These are phyloP conservation scores for Pseudocercospora fuligena DNA, from an alignment of 2,329 filamentous ascomycete species.

Conservation along the genomic window DNA sequence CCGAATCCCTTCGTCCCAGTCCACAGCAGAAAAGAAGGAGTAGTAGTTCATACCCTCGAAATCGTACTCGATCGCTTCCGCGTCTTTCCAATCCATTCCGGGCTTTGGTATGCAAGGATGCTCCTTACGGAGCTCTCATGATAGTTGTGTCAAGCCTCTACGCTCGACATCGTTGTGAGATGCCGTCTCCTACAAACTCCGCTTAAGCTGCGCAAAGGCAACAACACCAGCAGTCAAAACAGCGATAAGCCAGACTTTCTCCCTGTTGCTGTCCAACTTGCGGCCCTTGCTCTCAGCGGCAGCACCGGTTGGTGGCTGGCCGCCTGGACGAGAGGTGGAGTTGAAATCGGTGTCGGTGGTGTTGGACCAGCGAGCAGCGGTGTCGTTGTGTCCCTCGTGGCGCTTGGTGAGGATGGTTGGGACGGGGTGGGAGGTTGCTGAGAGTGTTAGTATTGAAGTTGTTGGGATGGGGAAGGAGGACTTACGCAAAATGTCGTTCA, in stretches of 20 bases:
- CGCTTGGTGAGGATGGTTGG: not conserved
- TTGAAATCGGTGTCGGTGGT: not conserved
- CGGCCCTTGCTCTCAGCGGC: slow-evolving; percentile 5
- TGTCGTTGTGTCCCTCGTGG: not conserved
- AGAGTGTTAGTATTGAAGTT: not conserved
- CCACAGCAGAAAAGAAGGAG: not conserved
- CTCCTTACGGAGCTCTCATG: not conserved
- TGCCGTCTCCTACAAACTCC: not conserved
- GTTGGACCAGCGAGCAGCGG: slow-evolving; percentile 1
- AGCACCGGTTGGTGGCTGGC: not conserved
- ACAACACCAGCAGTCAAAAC: not conserved
- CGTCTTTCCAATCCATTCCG: not conserved
- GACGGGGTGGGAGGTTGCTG: not conserved
- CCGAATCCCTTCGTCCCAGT: not conserved
- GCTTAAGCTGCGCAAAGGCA: slow-evolving; percentile 6
- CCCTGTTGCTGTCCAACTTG: not conserved
- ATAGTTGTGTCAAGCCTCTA: no score
- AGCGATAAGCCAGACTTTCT: slow-evolving; percentile 6
- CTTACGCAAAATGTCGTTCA: not conserved
- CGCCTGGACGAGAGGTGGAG: not conserved
- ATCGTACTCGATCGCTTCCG: not conserved
- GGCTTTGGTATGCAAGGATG: not conserved
- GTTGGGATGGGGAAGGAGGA: not conserved
- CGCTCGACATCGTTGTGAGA: no score
- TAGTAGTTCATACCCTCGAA: not conserved